Percentiles rank a stretch among this genome's conserved stretches.
These are phyloP conservation scores for Neoboletus brunneissimus DNA, from an alignment of 768 basidiomycete species.

Conservation along the genomic window DNA sequence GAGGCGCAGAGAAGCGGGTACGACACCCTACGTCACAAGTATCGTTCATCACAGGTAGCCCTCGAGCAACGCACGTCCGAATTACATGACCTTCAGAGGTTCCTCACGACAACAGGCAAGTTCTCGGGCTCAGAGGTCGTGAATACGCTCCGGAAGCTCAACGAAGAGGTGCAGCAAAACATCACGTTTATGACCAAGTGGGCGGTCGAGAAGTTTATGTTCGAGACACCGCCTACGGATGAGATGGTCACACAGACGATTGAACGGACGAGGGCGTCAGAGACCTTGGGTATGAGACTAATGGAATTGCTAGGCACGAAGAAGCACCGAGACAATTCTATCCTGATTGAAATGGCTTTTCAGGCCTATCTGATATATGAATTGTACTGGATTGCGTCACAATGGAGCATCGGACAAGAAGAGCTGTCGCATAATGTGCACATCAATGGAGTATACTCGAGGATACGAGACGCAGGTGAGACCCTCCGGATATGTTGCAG, in stretches of 20 bases:
- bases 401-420: constrained; percentile 22
- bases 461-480: constrained; percentile 36
- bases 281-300: constrained; percentile 15
- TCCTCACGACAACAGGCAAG: too few relatives aligned
- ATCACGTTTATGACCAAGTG: constrained; percentile 44
- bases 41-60: too few relatives aligned
- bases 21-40: too few relatives aligned
- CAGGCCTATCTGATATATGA: constrained; percentile 26
- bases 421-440: constrained; percentile 16
- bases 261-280: constrained; percentile 10
- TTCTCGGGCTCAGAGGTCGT: constrained; percentile 38
- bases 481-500: neutral
- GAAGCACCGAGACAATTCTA: constrained; percentile 15
- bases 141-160: constrained; percentile 39
- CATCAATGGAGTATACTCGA: constrained; percentile 29
- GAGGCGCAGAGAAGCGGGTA: too few relatives aligned
- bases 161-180: constrained; percentile 46
- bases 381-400: constrained; percentile 18
- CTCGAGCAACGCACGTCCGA: too few relatives aligned
- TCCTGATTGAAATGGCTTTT: constrained; percentile 33
- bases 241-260: neutral
- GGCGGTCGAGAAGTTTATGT: constrained; percentile 38
- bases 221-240: constrained; percentile 10
- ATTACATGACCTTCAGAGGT: too few relatives aligned
- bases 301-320: constrained; percentile 19